These are phyloP conservation scores for Talaromyces nanjingensis DNA, from an alignment of 495 filamentous ascomycete species.

Conservation along the genomic window DNA sequence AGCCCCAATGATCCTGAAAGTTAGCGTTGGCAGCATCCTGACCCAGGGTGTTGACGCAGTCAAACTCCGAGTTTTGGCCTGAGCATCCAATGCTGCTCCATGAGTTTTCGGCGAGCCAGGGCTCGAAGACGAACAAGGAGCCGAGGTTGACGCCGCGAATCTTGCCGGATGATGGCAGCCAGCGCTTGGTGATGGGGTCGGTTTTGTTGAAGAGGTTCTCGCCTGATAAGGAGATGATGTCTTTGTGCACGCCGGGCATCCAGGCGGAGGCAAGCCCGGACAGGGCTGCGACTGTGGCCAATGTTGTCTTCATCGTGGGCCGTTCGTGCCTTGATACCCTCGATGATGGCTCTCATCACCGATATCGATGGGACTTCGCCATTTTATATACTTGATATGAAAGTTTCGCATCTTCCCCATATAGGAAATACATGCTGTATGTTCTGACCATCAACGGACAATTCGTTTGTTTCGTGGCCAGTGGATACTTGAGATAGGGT, in stretches of 20 bases:
- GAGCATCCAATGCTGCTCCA: slow-evolving; percentile 52
- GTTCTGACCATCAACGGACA: neutral
- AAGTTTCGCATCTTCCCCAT: neutral
- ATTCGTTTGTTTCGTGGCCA: neutral
- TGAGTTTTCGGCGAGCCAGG: slow-evolving; percentile 46
- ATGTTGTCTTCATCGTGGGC: slow-evolving; percentile 4
- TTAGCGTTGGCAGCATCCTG: slow-evolving; percentile 45
- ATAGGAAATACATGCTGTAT: neutral
- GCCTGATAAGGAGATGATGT: slow-evolving; percentile 19
- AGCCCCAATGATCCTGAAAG: slow-evolving; percentile 52
- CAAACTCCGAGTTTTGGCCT: slow-evolving; percentile 44
- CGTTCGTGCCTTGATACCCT: neutral
- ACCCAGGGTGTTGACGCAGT: slow-evolving; percentile 48
- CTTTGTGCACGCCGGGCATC: slow-evolving; percentile 25
- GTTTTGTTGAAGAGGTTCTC: slow-evolving; percentile 21
- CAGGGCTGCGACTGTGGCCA: slow-evolving; percentile 10
- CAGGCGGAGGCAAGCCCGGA: slow-evolving; percentile 17
- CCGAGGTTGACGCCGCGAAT: slow-evolving; percentile 58
- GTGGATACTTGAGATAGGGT: neutral
- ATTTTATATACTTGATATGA: neutral
- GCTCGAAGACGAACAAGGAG: slow-evolving; percentile 52
- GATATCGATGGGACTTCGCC: neutral
- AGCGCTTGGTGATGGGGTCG: slow-evolving; percentile 9
- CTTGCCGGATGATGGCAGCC: slow-evolving; percentile 26
- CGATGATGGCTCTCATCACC: neutral